Evolutionary conservation across 345 rosid genomes (phyloP).

Genomic region (Eucalyptus cloeziana): DNA sequence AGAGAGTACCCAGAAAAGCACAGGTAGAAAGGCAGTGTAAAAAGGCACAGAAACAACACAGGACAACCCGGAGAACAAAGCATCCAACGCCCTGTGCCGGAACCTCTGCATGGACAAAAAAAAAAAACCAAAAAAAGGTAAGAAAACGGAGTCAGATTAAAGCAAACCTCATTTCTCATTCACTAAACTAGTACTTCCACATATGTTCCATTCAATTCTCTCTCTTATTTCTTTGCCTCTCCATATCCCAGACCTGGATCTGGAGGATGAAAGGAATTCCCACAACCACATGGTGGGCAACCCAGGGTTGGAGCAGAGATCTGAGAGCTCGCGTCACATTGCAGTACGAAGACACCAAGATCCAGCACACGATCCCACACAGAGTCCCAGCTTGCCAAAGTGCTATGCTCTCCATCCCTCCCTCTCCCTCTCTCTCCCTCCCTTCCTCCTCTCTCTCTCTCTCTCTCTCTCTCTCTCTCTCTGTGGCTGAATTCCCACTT

Average conservation of each 20-base stretch:
- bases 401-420: constrained; percentile 60
- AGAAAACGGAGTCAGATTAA: not conserved
- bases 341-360: constrained; percentile 49
- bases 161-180: not conserved
- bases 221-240: not conserved
- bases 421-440: not conserved
- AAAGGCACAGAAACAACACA: constrained; percentile 97
- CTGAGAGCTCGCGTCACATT: constrained; percentile 55
- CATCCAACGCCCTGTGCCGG: constrained; percentile 59
- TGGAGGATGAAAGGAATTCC: constrained; percentile 48
- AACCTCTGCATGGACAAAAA: constrained; percentile 34
- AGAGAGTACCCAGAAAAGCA: constrained; percentile 84
- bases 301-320: constrained; percentile 65
- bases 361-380: constrained; percentile 63
- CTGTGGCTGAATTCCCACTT: not conserved
- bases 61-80: constrained; percentile 68
- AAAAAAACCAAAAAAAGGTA: not conserved
- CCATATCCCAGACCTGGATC: constrained; percentile 59
- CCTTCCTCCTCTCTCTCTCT: not conserved
- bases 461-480: not conserved
- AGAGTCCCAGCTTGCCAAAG: constrained; percentile 64
- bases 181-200: not conserved
- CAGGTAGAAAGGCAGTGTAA: constrained; percentile 91
- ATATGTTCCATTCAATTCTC: not conserved
- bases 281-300: constrained; percentile 36